These are phyloP conservation scores for Candida loeiensis DNA, from an alignment of 805 yeast genomes.

Conservation along the genomic window DNA sequence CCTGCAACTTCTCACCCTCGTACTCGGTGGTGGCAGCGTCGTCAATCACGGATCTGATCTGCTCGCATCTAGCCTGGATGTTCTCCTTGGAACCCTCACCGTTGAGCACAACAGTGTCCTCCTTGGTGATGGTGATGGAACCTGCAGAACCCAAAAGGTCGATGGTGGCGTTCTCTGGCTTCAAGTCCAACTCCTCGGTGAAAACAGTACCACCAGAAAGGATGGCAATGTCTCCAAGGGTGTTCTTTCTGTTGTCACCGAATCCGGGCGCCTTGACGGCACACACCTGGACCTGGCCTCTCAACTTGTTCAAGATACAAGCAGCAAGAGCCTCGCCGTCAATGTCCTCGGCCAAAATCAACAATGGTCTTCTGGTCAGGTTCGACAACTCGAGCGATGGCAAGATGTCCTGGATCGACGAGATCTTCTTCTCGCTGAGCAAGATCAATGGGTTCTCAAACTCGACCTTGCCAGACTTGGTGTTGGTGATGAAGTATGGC, in stretches of 20 bases:
- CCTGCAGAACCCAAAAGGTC: slow-evolving; percentile 91
- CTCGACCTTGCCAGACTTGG: slow-evolving; percentile 90
- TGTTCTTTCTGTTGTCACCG: slow-evolving; percentile 97
- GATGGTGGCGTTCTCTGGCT: slow-evolving; percentile 90
- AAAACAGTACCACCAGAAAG: slow-evolving; percentile 88
- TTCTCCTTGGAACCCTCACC: slow-evolving; percentile 86
- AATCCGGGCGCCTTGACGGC: slow-evolving; percentile 99
- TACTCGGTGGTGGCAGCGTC: slow-evolving; percentile 78
- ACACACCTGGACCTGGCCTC: slow-evolving; percentile 97
- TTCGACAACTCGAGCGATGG: slow-evolving; percentile 93
- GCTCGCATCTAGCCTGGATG: slow-evolving; percentile 86
- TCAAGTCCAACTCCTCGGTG: slow-evolving; percentile 92
- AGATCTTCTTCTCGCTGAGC: slow-evolving; percentile 88
- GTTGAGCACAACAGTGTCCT: slow-evolving; percentile 89
- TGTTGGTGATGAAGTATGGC: slow-evolving; percentile 92
- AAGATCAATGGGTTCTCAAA: slow-evolving; percentile 88
- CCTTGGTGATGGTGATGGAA: slow-evolving; percentile 88
- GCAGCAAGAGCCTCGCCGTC: slow-evolving; percentile 99
- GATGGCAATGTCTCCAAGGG: slow-evolving; percentile 91
- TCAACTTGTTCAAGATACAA: slow-evolving; percentile 91
- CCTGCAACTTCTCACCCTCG: slow-evolving; percentile 95
- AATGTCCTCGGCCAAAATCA: slow-evolving; percentile 91
- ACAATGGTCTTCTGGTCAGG: slow-evolving; percentile 87
- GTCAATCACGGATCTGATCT: slow-evolving; percentile 77
- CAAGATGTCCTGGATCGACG: slow-evolving; percentile 83